These are phyloP conservation scores for Colletotrichum chlorophyti DNA, from an alignment of 2,329 filamentous ascomycete genomes.

Conservation along the genomic window DNA sequence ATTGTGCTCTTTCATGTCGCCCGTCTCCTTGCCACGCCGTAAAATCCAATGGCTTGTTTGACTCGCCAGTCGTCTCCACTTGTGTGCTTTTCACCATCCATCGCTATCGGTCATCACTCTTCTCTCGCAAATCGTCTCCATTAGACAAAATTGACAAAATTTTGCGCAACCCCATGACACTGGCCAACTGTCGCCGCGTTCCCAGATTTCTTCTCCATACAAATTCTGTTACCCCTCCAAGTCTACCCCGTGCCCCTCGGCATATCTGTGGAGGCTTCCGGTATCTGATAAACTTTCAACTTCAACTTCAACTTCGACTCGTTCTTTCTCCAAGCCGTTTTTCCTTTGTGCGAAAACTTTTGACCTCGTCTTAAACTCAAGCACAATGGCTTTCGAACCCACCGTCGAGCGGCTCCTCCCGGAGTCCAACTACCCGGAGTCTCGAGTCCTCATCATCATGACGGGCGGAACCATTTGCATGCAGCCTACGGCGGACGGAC, in stretches of 20 bases:
- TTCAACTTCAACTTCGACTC: neutral
- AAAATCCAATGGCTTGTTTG: slow-evolving; percentile 26
- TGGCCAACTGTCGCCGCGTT: slow-evolving; percentile 14
- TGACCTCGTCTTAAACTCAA: neutral
- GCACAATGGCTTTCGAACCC: slow-evolving; percentile 19
- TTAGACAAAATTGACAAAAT: slow-evolving; percentile 27
- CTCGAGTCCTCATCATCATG: slow-evolving; percentile 86
- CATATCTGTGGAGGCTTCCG: slow-evolving; percentile 16
- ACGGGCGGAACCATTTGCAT: slow-evolving; percentile 93
- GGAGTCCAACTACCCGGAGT: slow-evolving; percentile 64
- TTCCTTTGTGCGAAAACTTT: neutral
- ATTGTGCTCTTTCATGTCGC: slow-evolving; percentile 6
- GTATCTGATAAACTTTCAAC: slow-evolving; percentile 14
- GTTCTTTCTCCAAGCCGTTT: neutral
- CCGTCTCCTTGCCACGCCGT: neutral
- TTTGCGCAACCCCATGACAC: slow-evolving; percentile 26
- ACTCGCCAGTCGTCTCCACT: slow-evolving; percentile 28
- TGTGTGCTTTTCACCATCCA: slow-evolving; percentile 27
- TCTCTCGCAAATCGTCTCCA: slow-evolving; percentile 8
- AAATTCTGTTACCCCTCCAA: slow-evolving; percentile 24
- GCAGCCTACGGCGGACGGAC: slow-evolving; percentile 79
- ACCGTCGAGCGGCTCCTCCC: slow-evolving; percentile 14
- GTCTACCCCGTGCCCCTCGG: slow-evolving; percentile 24
- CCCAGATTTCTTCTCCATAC: slow-evolving; percentile 24
- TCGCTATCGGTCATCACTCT: slow-evolving; percentile 16